Evolutionary conservation across 2,329 filamentous ascomycete genomes (phyloP).

Genomic region (Sclerotiophoma versabilis): DNA sequence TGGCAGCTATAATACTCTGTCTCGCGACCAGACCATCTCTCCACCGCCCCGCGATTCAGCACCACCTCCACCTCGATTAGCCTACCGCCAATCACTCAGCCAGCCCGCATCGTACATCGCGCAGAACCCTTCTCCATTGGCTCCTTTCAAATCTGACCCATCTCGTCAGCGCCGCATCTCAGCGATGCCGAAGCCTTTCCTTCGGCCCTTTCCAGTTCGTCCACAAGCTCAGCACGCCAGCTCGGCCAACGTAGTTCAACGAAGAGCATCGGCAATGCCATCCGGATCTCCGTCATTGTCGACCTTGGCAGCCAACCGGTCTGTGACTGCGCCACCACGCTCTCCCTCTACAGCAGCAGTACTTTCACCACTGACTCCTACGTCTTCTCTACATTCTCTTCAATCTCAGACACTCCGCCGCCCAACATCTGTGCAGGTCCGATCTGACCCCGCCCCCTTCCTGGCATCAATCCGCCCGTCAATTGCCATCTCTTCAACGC

Average conservation of each 20-base stretch:
- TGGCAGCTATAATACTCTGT: slow-evolving; percentile 34
- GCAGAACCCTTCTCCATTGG: slow-evolving; percentile 11
- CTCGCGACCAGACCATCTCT: slow-evolving; percentile 37
- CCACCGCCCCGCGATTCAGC: slow-evolving; percentile 39
- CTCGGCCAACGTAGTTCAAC: slow-evolving; percentile 33
- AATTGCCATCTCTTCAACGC: slow-evolving; percentile 39
- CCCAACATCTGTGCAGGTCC: slow-evolving; percentile 55
- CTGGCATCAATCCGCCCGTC: slow-evolving; percentile 47
- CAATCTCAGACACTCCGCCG: slow-evolving; percentile 45
- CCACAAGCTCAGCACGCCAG: slow-evolving; percentile 41
- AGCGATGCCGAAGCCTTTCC: slow-evolving; percentile 45
- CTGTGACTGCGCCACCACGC: slow-evolving; percentile 41
- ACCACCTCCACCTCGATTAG: slow-evolving; percentile 31
- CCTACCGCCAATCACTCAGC: slow-evolving; percentile 38
- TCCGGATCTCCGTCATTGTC: slow-evolving; percentile 35
- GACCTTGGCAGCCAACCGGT: slow-evolving; percentile 32
- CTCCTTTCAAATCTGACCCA: slow-evolving; percentile 15
- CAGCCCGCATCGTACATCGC: slow-evolving; percentile 13
- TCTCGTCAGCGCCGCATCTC: slow-evolving; percentile 37
- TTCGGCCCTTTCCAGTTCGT: slow-evolving; percentile 47
- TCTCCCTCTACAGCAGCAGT: slow-evolving; percentile 25
- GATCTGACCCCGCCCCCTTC: slow-evolving; percentile 53
- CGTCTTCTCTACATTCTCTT: slow-evolving; percentile 19
- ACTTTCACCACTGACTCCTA: slow-evolving; percentile 18
- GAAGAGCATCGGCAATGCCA: slow-evolving; percentile 40